phyloP scores from a whole-genome alignment of 495 filamentous ascomycete genomes.

The Pseudevernia furfuracea region DNA sequence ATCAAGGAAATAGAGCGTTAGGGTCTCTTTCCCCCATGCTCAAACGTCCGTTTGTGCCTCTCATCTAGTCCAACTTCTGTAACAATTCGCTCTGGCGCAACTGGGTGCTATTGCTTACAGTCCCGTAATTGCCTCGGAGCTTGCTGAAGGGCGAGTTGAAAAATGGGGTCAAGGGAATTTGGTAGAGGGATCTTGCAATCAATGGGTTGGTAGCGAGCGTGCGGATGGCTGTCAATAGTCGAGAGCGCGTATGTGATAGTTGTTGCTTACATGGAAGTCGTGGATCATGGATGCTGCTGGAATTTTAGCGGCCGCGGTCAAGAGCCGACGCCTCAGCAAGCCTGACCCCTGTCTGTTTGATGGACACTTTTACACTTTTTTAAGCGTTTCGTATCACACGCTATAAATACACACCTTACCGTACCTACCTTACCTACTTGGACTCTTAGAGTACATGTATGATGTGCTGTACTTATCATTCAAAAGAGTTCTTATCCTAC shows the following conservation, averaged over 20 bases:
- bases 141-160: neutral
- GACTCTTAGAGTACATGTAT: too few relatives aligned
- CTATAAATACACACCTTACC: neutral
- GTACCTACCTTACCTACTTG: too few relatives aligned
- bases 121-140: neutral
- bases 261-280: neutral
- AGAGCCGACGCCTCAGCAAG: neutral
- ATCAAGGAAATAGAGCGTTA: slow-evolving; percentile 13
- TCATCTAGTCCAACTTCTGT: slow-evolving; percentile 12
- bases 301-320: neutral
- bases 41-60: slow-evolving; percentile 1
- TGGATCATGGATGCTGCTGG: neutral
- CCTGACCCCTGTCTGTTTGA: neutral
- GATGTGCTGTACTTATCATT: neutral
- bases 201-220: neutral
- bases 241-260: neutral
- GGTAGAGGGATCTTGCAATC: neutral
- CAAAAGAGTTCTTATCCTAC: neutral
- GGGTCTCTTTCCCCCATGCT: slow-evolving; percentile 11
- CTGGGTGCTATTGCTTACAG: neutral
- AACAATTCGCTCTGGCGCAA: slow-evolving; percentile 10
- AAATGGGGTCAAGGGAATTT: neutral
- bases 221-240: neutral
- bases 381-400: neutral
- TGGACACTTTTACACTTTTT: slow-evolving; percentile 1